phyloP scores from a whole-genome alignment of 73 alveolate genomes.

The Paramecium sonneborni region DNA sequence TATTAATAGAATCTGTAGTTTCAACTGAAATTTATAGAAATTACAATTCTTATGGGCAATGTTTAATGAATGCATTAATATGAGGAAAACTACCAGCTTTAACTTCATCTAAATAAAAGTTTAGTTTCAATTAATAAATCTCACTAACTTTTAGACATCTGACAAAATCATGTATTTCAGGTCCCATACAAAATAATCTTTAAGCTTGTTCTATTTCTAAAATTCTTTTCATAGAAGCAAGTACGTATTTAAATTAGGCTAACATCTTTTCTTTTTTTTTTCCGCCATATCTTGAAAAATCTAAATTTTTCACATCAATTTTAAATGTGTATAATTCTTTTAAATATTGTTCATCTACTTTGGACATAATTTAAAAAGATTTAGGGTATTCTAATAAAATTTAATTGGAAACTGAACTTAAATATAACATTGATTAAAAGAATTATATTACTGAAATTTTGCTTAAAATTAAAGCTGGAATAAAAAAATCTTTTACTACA shows the following conservation, averaged over 20 bases:
- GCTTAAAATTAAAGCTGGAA: not conserved
- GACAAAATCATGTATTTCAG: not conserved
- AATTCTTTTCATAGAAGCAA: not conserved
- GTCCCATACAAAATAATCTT: not conserved
- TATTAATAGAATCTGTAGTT: not conserved
- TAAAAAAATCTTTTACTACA: not conserved
- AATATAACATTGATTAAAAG: not conserved
- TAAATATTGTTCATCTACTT: not conserved
- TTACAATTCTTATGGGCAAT: not conserved
- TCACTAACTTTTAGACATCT: not conserved
- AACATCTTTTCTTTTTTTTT: not conserved
- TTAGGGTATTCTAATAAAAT: not conserved
- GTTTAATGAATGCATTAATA: not conserved
- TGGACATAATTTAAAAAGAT: not conserved
- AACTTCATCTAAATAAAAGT: not conserved
- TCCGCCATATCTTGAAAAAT: not conserved
- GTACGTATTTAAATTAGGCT: not conserved
- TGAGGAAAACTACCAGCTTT: not conserved
- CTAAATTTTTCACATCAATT: not conserved
- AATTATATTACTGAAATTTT: not conserved
- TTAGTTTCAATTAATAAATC: not conserved
- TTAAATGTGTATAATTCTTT: not conserved
- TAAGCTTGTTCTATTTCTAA: not conserved
- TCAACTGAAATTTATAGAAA: not conserved
- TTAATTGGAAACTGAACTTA: not conserved